Conservation (phyloP, 345 rosid genomes). For the Syzygium grande region DNA sequence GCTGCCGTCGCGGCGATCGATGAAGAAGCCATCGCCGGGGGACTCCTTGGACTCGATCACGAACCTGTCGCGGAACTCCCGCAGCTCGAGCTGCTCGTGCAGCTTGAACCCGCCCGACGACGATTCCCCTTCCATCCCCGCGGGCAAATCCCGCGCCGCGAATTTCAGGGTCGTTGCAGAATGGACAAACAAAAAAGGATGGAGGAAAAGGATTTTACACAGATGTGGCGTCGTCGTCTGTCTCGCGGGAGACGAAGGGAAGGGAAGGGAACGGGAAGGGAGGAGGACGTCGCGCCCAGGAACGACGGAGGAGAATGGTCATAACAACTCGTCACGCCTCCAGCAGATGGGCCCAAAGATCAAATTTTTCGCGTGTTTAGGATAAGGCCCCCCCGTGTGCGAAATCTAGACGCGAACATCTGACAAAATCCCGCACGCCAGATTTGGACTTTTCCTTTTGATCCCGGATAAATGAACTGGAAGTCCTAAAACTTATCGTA, state of each 20-base stretch:
- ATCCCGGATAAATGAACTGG: too few relatives aligned
- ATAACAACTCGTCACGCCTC: constrained; percentile 1
- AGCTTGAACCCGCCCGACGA: constrained; percentile 56
- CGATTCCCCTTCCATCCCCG: constrained; percentile 31
- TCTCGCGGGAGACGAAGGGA: too few relatives aligned
- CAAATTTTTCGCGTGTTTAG: neutral
- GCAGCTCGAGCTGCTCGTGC: constrained; percentile 53
- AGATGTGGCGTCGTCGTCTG: neutral
- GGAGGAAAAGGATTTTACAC: neutral
- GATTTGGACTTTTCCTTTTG: too few relatives aligned
- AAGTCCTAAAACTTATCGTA: too few relatives aligned
- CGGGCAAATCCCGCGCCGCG: too few relatives aligned
- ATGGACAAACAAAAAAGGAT: too few relatives aligned
- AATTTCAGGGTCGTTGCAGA: too few relatives aligned
- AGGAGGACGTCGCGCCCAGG: neutral
- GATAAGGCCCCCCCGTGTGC: neutral
- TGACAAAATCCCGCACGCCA: too few relatives aligned
- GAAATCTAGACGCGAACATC: neutral
- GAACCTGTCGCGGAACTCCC: constrained; percentile 66
- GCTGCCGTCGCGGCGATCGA: constrained; percentile 60
- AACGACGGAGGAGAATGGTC: constrained; percentile 1
- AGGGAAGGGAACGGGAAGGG: neutral
- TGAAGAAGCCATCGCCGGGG: constrained; percentile 60
- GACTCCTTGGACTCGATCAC: constrained; percentile 54
- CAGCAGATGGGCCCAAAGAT: neutral